Base-by-base conservation (phyloP, 2,329 filamentous ascomycete genomes). In the Epichloe uncinata region DNA sequence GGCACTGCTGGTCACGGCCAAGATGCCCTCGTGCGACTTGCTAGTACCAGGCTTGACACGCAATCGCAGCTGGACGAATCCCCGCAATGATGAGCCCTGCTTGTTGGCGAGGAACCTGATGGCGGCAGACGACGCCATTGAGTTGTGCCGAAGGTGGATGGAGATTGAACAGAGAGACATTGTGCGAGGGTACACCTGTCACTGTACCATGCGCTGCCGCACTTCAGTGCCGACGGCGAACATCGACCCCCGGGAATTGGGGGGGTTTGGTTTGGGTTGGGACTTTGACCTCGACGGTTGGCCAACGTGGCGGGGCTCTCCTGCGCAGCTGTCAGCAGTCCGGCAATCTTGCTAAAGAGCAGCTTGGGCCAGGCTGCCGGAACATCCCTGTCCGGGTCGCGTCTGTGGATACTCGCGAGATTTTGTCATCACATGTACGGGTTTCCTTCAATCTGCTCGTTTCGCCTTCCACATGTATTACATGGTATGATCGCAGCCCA, bases 1-100 rank as follows among this genome's bases (percentile, higher is more conserved):
- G 2, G 67, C 67, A 6, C 77, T 71, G 22, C 79, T 72, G 0
- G 73, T 73, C 4, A 87, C 64, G 0, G 71, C 69, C 3, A 68
- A 60, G 42, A 87, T 70, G 13, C 83, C 83, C 56, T 85, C 75
- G 35, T 81, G 75, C 22, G 70, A 70, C 30, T 76, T 78, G 60
- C 71, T 79, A 12, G 78, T 76, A 3, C 82, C 80, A 0, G 84
- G 80, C 54, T 84, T 85, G 50, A 87, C 77, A 56, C 77, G 79
- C 61, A 84, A 85, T 26, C 75, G 71, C 34, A 87, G 66, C 49
- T 81, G 76, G 16, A 87, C 62, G 2, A 66, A 70, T 22, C 66
- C 69, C 4, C 18, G 4, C 6, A 65, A 52, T 30, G 66, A 58
- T 0, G 71, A 68, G 51, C 73, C 77, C 47, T 70, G 72, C 45